Conservation (phyloP, 208 protist genomes). For the Naegleria fowleri region DNA sequence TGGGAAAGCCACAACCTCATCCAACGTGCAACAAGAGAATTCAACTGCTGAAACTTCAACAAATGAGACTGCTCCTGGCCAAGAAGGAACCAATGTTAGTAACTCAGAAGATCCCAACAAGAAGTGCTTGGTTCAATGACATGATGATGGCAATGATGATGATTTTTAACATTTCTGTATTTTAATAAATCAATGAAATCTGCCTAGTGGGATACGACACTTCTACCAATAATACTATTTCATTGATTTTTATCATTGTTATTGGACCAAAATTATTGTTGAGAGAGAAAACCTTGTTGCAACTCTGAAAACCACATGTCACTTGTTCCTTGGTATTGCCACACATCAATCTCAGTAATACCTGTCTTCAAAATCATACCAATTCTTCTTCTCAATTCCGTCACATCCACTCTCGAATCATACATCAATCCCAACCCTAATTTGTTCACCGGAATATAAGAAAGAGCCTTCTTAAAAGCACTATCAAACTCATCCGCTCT, state of each 20-base stretch:
- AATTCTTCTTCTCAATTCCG: neutral
- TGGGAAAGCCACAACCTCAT: neutral
- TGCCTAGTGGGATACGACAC: too few relatives aligned
- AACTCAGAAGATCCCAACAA: neutral
- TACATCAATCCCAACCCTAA: neutral
- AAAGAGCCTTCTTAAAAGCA: neutral
- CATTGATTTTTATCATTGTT: too few relatives aligned
- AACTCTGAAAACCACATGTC: neutral
- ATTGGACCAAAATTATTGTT: too few relatives aligned
- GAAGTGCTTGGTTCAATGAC: neutral
- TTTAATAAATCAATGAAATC: too few relatives aligned
- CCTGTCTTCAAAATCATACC: neutral
- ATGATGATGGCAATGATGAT: too few relatives aligned
- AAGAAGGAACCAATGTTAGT: neutral
- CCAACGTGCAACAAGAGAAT: neutral
- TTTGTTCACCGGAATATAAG: neutral
- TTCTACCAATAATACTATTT: too few relatives aligned
- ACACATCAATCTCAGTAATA: conserved; percentile 6
- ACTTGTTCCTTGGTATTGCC: neutral
- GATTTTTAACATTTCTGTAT: too few relatives aligned
- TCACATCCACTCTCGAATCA: neutral
- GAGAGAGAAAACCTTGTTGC: neutral
- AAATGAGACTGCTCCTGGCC: neutral
- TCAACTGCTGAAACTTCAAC: neutral
- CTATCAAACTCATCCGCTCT: neutral